Conservation (phyloP, 106 monocot genomes). For the Allium cepa region DNA sequence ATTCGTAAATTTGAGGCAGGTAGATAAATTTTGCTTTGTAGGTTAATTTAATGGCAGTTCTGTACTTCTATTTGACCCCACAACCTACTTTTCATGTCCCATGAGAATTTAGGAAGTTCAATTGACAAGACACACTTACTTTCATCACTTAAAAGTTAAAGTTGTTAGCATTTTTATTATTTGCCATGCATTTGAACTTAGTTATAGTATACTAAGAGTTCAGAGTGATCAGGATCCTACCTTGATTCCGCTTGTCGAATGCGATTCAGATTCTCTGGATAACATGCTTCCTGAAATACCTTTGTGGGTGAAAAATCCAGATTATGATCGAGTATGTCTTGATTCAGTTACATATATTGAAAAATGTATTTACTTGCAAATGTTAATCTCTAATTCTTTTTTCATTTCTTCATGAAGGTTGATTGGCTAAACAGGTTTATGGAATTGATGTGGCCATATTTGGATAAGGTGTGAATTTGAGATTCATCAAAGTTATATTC, state of each 20-base stretch:
- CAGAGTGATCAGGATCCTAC: constrained; percentile 38
- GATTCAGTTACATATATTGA: not conserved
- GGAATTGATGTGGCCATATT: constrained; percentile 90
- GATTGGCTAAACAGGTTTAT: constrained; percentile 93
- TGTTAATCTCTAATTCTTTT: not conserved
- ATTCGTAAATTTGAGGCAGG: no score
- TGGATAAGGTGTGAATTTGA: constrained; percentile 68
- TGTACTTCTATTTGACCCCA: no score
- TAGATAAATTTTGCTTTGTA: no score
- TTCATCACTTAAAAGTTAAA: no score
- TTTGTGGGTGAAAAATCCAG: constrained; percentile 86
- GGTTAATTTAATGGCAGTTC: no score
- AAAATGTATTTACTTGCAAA: not conserved
- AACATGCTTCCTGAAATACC: constrained; percentile 86
- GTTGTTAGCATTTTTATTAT: no score
- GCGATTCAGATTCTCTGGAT: constrained; percentile 56
- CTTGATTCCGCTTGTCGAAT: constrained; percentile 45
- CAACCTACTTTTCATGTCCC: no score
- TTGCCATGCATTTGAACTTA: no score
- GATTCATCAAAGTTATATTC: not conserved
- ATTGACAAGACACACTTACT: no score
- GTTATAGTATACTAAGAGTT: no score
- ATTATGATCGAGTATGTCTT: constrained; percentile 73
- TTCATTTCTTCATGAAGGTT: constrained; percentile 32
- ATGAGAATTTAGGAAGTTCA: no score